Conservation (phyloP, 768 basidiomycete genomes). For the Chlorophyllum brunneum region DNA sequence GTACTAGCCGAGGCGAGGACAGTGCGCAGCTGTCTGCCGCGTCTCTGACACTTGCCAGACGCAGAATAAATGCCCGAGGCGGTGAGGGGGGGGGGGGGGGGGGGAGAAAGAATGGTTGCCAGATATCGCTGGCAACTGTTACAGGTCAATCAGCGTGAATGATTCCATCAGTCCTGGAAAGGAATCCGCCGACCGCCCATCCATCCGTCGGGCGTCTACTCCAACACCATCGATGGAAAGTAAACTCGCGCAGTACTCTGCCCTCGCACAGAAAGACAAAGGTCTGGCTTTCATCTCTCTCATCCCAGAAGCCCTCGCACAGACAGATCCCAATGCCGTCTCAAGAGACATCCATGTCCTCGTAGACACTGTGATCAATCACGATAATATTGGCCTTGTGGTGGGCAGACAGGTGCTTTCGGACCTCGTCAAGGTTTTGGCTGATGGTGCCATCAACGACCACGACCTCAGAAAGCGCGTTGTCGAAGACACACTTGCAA, state of each 20-base stretch:
- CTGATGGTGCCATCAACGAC: slow-evolving; percentile 50
- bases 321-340: slow-evolving; percentile 39
- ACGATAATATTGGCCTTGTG: slow-evolving; percentile 79
- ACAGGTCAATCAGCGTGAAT: not conserved
- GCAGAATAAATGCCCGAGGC: slow-evolving; percentile 1
- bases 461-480: slow-evolving; percentile 63
- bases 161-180: slow-evolving; percentile 1
- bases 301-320: slow-evolving; percentile 61
- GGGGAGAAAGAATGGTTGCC: slow-evolving; percentile 3
- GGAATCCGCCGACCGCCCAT: not conserved
- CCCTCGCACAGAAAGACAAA: slow-evolving; percentile 82
- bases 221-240: slow-evolving; percentile 46
- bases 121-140: slow-evolving; percentile 2
- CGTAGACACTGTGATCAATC: slow-evolving; percentile 78
- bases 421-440: slow-evolving; percentile 73
- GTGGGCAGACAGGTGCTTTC: slow-evolving; percentile 85
- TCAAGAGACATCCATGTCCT: slow-evolving; percentile 61
- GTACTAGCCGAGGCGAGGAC: not conserved
- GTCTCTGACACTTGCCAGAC: not conserved
- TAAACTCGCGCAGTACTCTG: slow-evolving; percentile 57
- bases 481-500: slow-evolving; percentile 68
- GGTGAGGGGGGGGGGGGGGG: not conserved
- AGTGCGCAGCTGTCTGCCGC: slow-evolving; percentile 5
- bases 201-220: slow-evolving; percentile 5
- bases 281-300: slow-evolving; percentile 69